Base-by-base conservation (phyloP, 2,329 filamentous ascomycete species). In the Botrytis paeoniae region DNA sequence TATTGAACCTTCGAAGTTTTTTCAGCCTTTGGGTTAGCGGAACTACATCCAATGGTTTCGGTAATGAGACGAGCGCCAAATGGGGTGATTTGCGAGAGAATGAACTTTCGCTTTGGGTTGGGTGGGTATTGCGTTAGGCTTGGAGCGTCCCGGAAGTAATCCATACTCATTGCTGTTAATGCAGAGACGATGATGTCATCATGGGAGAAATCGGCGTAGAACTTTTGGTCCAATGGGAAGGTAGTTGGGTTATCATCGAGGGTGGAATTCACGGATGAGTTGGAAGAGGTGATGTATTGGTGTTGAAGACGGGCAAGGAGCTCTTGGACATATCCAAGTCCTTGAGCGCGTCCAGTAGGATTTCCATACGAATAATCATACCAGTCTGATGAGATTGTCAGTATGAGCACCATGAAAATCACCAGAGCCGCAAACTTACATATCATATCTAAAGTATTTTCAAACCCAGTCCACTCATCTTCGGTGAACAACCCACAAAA, bases 141-240 rank as follows among this genome's bases (percentile, higher is more conserved):
- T 2, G 85, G 85, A 1, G 85, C 77, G 16, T 86, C 83, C 35
- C 83, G 83, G 81, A 88, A 85, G 77, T 88, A 88, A 75, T 88
- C 85, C 37, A 89, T 75, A 20, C 85, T 86, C 79, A 89, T 83
- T 5, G 87, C 86, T 0, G 85, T 83, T 20, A 88, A 80, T 9
- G 95, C 88, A 14, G 88, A 87, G 45, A 89, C 88, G 89, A 97
- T 94, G 80, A 91, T 90, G 81, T 97, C 97, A 82, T 97, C 94
- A 82, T 97, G 94, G 75, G 90, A 92, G 80, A 97, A 97, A 81
- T 97, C 94, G 1, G 93, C 93, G 79, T 96, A 97, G 9, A 97
- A 83, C 12, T 83, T 83, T 69, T 85, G 82, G 76, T 87, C 75
- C 0, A 97, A 84, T 0, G 94, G 94, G 79, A 97, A 97, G 0